These are phyloP conservation scores for Peronospora destructor DNA, from an alignment of 352 stramenopile genomes.

Conservation along the genomic window DNA sequence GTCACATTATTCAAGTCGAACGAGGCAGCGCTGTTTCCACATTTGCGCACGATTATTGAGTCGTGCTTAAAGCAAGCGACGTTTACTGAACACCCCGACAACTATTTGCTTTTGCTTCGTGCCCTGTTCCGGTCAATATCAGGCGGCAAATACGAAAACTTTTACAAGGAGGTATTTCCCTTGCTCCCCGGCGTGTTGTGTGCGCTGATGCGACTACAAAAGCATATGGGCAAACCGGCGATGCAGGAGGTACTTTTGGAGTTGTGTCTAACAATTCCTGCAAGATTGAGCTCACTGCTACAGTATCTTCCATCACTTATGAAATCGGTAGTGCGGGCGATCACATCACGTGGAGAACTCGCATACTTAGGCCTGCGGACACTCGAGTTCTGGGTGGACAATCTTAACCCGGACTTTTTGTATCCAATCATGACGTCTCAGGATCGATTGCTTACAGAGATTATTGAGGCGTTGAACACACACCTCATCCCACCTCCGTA, in stretches of 20 bases:
- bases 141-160: constrained; percentile 96
- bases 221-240: constrained; percentile 71
- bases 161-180: constrained; percentile 95
- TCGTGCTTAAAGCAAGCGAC: constrained; percentile 89
- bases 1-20: constrained; percentile 95
- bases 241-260: constrained; percentile 93
- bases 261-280: constrained; percentile 94
- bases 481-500: constrained; percentile 96
- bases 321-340: constrained; percentile 90
- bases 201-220: constrained; percentile 90
- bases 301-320: constrained; percentile 96
- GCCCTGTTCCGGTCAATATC: constrained; percentile 95
- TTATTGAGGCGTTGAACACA: constrained; percentile 93
- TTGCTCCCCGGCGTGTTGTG: constrained; percentile 91
- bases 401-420: constrained; percentile 96
- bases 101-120: constrained; percentile 91
- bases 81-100: constrained; percentile 88
- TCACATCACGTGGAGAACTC: constrained; percentile 92
- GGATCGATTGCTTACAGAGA: constrained; percentile 85
- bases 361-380: constrained; percentile 92
- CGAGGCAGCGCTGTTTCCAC: constrained; percentile 89
- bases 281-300: constrained; percentile 91
- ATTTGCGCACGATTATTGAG: constrained; percentile 91
- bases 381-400: constrained; percentile 99
- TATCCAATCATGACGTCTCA: constrained; percentile 91